A percentile compares a stretch with the other conserved stretches of the same genome.
phyloP scores from a whole-genome alignment of 768 basidiomycete genomes.

The Cystobasidium tubakii region DNA sequence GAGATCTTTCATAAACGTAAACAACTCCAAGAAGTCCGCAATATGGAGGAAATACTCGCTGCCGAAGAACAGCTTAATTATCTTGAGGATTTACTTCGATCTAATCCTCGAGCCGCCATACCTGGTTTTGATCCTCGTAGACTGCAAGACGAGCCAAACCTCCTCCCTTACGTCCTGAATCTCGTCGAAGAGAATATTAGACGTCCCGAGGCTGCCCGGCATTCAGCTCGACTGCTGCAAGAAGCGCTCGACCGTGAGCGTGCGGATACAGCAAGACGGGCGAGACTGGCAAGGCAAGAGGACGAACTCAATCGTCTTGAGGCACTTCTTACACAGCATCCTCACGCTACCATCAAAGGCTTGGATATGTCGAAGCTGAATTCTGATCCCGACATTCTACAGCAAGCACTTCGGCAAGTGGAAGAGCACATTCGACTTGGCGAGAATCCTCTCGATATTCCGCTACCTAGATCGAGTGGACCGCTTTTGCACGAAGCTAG shows the following conservation, averaged over 20 bases:
- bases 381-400: background rate
- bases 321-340: background rate
- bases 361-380: conserved; percentile 6
- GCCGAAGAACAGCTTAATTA: background rate
- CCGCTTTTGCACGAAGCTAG: background rate
- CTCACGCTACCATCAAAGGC: conserved; percentile 11
- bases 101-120: conserved; percentile 14
- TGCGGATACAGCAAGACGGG: background rate
- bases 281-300: background rate
- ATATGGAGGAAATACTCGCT: background rate
- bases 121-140: background rate
- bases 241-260: background rate
- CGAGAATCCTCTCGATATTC: background rate
- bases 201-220: background rate
- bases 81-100: conserved; percentile 1
- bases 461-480: background rate
- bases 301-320: conserved; percentile 5
- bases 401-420: background rate
- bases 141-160: conserved; percentile 1
- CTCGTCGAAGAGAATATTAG: conserved; percentile 17
- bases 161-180: background rate
- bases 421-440: background rate
- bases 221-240: background rate
- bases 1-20: background rate
- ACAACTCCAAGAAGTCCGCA: background rate